Evolutionary conservation across 495 filamentous ascomycete genomes (phyloP).

Genomic region (Cetradonia linearis): DNA sequence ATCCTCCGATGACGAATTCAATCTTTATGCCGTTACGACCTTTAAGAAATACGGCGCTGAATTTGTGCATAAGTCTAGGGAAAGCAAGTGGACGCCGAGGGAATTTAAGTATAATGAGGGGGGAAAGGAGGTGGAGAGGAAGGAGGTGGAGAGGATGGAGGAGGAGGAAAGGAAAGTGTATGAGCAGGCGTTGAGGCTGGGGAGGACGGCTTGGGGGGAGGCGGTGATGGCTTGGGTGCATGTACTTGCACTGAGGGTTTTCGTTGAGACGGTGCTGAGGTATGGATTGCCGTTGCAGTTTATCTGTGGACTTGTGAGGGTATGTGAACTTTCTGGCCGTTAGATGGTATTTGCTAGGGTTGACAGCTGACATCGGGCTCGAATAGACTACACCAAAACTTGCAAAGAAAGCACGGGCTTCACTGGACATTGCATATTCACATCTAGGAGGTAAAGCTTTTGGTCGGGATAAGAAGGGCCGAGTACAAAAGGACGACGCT

Average conservation of each 20-base stretch:
- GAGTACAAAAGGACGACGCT: constrained; percentile 77
- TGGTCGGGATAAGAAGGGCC: constrained; percentile 85
- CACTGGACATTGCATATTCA: constrained; percentile 76
- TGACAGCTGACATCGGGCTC: neutral
- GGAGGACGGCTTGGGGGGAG: constrained; percentile 83
- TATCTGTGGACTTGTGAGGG: constrained; percentile 72
- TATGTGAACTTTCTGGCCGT: constrained; percentile 36
- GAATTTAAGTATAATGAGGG: constrained; percentile 90
- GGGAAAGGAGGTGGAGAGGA: constrained; percentile 74
- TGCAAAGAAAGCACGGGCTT: constrained; percentile 66
- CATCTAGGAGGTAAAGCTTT: constrained; percentile 95
- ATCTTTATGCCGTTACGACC: constrained; percentile 74
- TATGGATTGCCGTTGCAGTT: constrained; percentile 88
- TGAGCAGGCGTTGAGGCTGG: constrained; percentile 80
- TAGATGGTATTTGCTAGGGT: neutral
- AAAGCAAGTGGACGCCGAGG: constrained; percentile 85
- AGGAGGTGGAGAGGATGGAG: constrained; percentile 67
- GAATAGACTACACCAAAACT: constrained; percentile 68
- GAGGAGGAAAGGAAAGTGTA: constrained; percentile 78
- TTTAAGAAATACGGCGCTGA: constrained; percentile 86
- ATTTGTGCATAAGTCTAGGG: constrained; percentile 80
- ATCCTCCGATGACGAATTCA: constrained; percentile 76
- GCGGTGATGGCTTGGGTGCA: constrained; percentile 92
- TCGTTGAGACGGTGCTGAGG: constrained; percentile 90
- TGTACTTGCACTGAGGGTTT: constrained; percentile 80